Conservation (phyloP, 2,329 filamentous ascomycete species). For the Tolypocladium guangdongense region DNA sequence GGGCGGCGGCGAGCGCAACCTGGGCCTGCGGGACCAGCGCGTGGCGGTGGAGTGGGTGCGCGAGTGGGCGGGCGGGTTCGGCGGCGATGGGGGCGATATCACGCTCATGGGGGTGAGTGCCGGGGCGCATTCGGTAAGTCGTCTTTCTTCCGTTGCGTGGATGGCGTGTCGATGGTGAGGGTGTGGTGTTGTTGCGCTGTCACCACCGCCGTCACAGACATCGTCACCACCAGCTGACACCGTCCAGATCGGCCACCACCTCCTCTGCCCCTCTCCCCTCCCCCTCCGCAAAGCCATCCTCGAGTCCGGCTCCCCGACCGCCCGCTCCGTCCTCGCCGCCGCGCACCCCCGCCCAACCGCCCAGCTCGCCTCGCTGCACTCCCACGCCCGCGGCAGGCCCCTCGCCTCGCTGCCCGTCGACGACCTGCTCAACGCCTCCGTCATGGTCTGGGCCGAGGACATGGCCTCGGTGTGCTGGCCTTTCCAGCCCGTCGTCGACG, state of each 20-base stretch:
- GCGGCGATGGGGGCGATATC: slow-evolving; percentile 45
- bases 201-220: neutral
- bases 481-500: slow-evolving; percentile 61
- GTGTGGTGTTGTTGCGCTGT: slow-evolving; percentile 6
- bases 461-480: slow-evolving; percentile 41
- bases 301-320: slow-evolving; percentile 45
- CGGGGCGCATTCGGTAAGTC: slow-evolving; percentile 49
- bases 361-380: slow-evolving; percentile 31
- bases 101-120: slow-evolving; percentile 53
- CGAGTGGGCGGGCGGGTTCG: slow-evolving; percentile 47
- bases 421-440: slow-evolving; percentile 36
- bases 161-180: neutral
- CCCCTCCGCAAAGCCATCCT: slow-evolving; percentile 43
- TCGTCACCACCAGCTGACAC: neutral
- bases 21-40: slow-evolving; percentile 54
- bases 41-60: slow-evolving; percentile 48
- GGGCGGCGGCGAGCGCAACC: slow-evolving; percentile 45
- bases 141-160: slow-evolving; percentile 6
- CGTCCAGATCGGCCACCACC: slow-evolving; percentile 53
- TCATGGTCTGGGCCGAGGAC: slow-evolving; percentile 32
- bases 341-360: slow-evolving; percentile 45
- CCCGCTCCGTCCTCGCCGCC: slow-evolving; percentile 40
- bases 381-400: neutral
- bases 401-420: slow-evolving; percentile 37
- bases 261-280: slow-evolving; percentile 38